These are phyloP conservation scores for Colletotrichum magnum DNA, from an alignment of 2,329 filamentous ascomycete genomes.

Conservation along the genomic window DNA sequence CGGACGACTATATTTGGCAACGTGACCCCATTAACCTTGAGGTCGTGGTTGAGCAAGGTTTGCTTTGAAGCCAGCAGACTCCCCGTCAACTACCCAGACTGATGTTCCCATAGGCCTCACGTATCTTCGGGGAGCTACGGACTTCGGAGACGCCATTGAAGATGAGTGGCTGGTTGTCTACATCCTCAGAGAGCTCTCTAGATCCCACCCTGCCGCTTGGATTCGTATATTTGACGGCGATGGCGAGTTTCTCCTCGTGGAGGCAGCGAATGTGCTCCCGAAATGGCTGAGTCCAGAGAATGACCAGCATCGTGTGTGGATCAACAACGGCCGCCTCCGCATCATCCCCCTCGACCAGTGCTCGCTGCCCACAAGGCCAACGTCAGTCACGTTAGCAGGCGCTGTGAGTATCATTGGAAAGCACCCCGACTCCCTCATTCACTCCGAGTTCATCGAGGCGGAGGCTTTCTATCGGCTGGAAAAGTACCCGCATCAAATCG, in stretches of 20 bases:
- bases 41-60: constrained; percentile 71
- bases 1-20: constrained; percentile 97
- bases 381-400: constrained; percentile 70
- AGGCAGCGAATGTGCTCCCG: constrained; percentile 90
- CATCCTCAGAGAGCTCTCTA: constrained; percentile 85
- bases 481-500: constrained; percentile 85
- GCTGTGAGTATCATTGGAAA: constrained; percentile 74
- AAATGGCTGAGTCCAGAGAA: constrained; percentile 94
- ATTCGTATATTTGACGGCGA: constrained; percentile 87
- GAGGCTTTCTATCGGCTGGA: constrained; percentile 92
- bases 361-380: constrained; percentile 51
- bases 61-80: constrained; percentile 38
- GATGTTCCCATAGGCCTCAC: constrained; percentile 57
- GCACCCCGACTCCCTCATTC: constrained; percentile 72
- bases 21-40: constrained; percentile 84
- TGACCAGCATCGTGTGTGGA: constrained; percentile 90
- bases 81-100: not conserved
- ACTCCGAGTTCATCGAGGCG: constrained; percentile 82
- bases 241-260: constrained; percentile 94
- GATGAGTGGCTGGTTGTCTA: constrained; percentile 99
- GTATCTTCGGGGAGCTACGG: constrained; percentile 83
- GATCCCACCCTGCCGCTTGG: constrained; percentile 81
- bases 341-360: constrained; percentile 74
- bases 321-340: constrained; percentile 81
- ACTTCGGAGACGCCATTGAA: constrained; percentile 94